These are phyloP conservation scores for Cunninghamia lanceolata DNA, from an alignment of 75 land plant species.

Conservation along the genomic window DNA sequence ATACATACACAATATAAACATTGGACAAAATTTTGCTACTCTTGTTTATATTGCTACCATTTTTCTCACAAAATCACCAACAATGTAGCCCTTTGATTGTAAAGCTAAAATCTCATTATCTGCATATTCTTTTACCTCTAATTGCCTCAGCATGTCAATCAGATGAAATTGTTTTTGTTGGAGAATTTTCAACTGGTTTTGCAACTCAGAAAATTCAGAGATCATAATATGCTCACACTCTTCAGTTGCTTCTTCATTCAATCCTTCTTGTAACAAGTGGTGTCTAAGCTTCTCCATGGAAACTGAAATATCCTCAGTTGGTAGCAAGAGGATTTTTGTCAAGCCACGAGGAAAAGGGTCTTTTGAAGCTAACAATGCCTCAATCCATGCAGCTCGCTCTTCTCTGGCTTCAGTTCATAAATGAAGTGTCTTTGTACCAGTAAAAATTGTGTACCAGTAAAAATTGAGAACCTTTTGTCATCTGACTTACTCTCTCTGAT, in stretches of 20 bases:
- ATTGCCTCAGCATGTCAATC: conserved; percentile 68
- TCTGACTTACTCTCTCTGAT: conserved; percentile 95
- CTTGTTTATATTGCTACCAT: neutral
- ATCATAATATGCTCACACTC: conserved; percentile 94
- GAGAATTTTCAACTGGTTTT: conserved; percentile 66
- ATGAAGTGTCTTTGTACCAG: conserved; percentile 97
- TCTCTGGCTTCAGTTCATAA: conserved; percentile 76
- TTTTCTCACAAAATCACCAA: neutral
- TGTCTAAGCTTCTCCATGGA: conserved; percentile 77
- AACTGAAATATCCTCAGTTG: conserved; percentile 64
- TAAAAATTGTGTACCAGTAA: too few relatives aligned
- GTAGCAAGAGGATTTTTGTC: conserved; percentile 47
- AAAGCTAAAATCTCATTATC: neutral
- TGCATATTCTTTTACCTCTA: conserved; percentile 61
- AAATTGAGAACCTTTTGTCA: conserved; percentile 93
- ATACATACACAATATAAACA: neutral
- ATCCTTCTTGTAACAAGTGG: conserved; percentile 64
- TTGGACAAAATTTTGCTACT: neutral
- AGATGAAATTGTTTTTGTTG: conserved; percentile 69
- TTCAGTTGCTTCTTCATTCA: conserved; percentile 52
- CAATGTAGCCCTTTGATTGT: neutral
- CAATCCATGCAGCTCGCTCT: conserved; percentile 78
- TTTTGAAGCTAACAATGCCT: conserved; percentile 74
- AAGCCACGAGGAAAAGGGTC: conserved; percentile 71
- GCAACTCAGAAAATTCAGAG: conserved; percentile 58